Evolutionary conservation across 805 yeast genomes (phyloP), one percentile per base, ranked within the genome.

Genomic region (Saccharomycodes ludwigii): DNA sequence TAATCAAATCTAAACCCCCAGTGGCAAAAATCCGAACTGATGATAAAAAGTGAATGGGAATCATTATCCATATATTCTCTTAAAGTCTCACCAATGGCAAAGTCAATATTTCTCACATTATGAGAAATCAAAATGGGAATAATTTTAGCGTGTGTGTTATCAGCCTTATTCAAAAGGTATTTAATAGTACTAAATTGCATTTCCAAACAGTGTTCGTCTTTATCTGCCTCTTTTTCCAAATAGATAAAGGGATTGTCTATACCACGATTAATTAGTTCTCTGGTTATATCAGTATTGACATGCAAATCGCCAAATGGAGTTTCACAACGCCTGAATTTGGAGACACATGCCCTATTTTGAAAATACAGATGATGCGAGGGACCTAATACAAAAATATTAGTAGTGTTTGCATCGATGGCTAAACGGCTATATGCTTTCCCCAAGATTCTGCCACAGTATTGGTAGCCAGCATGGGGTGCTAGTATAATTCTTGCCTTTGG

Each of bases 21-120:
- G 50, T 91, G 98, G 48, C 96, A 86, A 47, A 91, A 91, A 58
- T 91, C 98, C 2, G 88, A 71, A 49, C 94, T 80, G 4, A 91
- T 65, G 11, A 83, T 72, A 52, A 91, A 81, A 12, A 42, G 30
- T 2, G 83, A 76, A 43, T 71, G 73, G 16, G 56, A 54, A 19
- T 67, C 65, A 42, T 75, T 68, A 5, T 51, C 52, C 32, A 83
- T 46, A 44, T 66, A 77, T 2, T 76, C 72, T 7, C 54, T 50
- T 33, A 88, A 56, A 2, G 59, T 43, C 3, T 47, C 42, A 0
- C 76, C 76, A 12, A 81, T 45, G 12, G 54, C 48, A 6, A 48
- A 40, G 33, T 70, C 72, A 27, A 66, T 56, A 3, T 37, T 38
- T 11, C 59, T 59, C 33, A 67, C 68, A 21, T 76, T 59, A 10